Conservation (phyloP, 1,284 basidiomycete genomes). For the Puccinia novopanici region DNA sequence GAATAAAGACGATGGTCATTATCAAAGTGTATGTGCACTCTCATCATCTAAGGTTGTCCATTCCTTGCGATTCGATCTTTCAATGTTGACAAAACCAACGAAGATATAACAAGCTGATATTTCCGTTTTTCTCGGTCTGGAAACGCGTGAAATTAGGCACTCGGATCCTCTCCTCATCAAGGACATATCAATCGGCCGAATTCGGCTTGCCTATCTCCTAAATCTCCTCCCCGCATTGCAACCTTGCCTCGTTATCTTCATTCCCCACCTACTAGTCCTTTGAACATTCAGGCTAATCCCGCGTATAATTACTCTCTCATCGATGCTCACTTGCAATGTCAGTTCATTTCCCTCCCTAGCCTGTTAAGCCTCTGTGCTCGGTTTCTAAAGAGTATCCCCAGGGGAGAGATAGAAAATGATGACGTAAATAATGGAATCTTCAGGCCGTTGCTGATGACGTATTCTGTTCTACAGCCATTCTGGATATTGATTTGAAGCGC, state of each 20-base stretch:
- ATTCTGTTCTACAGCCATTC: conserved; percentile 22
- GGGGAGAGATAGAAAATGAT: too few species aligned
- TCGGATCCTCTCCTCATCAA: neutral
- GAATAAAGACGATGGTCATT: neutral
- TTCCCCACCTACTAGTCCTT: neutral
- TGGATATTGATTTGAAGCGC: conserved; percentile 31
- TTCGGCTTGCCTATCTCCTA: neutral
- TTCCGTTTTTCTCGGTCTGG: neutral
- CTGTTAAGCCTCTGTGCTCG: neutral
- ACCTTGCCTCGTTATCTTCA: neutral
- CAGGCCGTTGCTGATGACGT: neutral
- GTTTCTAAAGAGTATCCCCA: too few species aligned
- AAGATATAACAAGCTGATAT: neutral
- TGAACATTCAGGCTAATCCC: neutral
- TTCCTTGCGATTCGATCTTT: neutral
- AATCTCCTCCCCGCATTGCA: neutral
- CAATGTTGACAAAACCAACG: neutral
- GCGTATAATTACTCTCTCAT: conserved; percentile 33
- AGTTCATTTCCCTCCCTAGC: neutral
- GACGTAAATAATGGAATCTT: neutral
- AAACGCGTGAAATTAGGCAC: neutral
- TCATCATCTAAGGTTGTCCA: too few species aligned
- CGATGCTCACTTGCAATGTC: conserved; percentile 41
- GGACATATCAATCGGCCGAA: neutral
- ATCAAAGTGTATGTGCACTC: neutral